Percentiles rank a stretch among this genome's conserved stretches.
Conservation (phyloP, 768 basidiomycete species). For the Pholiota microspora region DNA sequence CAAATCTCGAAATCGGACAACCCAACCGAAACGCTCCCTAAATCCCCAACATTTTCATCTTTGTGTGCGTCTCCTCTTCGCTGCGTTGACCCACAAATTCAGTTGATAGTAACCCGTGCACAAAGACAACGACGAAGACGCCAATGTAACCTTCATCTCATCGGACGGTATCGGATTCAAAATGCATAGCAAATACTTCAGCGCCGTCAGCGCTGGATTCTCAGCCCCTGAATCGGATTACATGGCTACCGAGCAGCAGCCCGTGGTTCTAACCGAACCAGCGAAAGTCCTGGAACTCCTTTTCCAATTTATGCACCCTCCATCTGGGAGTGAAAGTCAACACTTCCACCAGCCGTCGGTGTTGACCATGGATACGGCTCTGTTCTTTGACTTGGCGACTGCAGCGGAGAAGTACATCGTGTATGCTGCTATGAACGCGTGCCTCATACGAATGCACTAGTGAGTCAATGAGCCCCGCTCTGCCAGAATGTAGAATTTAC, state of each 20-base stretch:
- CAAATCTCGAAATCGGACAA: too few relatives aligned
- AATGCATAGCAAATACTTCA: background rate
- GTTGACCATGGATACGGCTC: background rate
- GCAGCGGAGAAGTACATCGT: slow-evolving; percentile 25
- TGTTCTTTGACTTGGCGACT: slow-evolving; percentile 15
- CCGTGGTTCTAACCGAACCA: background rate
- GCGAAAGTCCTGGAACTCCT: background rate
- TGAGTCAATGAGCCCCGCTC: slow-evolving; percentile 1
- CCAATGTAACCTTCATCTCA: background rate
- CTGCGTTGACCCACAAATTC: too few relatives aligned
- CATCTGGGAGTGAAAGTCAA: background rate
- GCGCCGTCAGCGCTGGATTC: background rate
- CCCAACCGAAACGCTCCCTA: too few relatives aligned
- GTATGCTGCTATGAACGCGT: slow-evolving; percentile 23
- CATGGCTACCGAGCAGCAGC: background rate
- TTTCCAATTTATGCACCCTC: background rate
- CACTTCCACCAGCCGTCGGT: slow-evolving; percentile 8
- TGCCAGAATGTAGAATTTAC: too few relatives aligned
- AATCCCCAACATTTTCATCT: too few relatives aligned
- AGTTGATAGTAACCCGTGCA: too few relatives aligned
- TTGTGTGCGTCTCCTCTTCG: too few relatives aligned
- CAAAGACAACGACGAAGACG: background rate
- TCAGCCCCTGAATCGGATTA: background rate
- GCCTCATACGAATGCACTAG: slow-evolving; percentile 15
- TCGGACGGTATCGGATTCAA: background rate